Evolutionary conservation across 2,329 filamentous ascomycete species (phyloP).

Genomic region (Xylariaceae sp.): DNA sequence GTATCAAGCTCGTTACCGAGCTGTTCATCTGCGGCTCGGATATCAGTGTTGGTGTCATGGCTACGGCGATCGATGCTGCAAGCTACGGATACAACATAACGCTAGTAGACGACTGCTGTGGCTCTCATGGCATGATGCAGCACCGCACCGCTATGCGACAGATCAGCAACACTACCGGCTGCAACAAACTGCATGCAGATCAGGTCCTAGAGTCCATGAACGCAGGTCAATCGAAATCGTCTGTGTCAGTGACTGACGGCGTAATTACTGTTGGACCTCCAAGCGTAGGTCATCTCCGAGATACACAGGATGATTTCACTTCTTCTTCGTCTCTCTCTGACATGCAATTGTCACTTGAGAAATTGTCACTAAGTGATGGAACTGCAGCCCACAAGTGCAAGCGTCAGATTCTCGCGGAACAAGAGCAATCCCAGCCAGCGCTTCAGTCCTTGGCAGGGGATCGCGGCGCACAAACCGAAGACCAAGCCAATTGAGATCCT

Average conservation of each 20-base stretch:
- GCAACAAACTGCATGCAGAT: constrained; percentile 56
- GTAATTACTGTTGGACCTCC: constrained; percentile 20
- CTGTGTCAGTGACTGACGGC: constrained; percentile 15
- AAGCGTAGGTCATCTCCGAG: constrained; percentile 26
- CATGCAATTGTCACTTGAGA: constrained; percentile 32
- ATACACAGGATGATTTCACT: constrained; percentile 20
- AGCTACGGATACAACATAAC: constrained; percentile 84
- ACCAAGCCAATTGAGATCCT: constrained; percentile 16
- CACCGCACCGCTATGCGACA: constrained; percentile 68
- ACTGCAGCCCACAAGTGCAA: constrained; percentile 25
- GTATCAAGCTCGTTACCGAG: constrained; percentile 84
- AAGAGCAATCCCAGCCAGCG: constrained; percentile 9
- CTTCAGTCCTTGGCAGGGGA: constrained; percentile 26
- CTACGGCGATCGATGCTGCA: constrained; percentile 86
- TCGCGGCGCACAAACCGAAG: constrained; percentile 12
- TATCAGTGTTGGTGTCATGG: constrained; percentile 84
- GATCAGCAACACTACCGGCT: constrained; percentile 72
- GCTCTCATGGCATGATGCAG: constrained; percentile 66
- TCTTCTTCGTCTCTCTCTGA: constrained; percentile 22
- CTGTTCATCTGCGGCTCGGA: constrained; percentile 84
- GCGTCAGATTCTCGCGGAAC: constrained; percentile 18
- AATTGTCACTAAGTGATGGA: constrained; percentile 32
- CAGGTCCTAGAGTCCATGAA: constrained; percentile 48
- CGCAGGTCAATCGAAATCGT: constrained; percentile 17
- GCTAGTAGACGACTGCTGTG: constrained; percentile 83